A percentile compares a stretch with the other conserved stretches of the same genome.
phyloP scores from a whole-genome alignment of 768 basidiomycete genomes.

The Amyloporia xantha region DNA sequence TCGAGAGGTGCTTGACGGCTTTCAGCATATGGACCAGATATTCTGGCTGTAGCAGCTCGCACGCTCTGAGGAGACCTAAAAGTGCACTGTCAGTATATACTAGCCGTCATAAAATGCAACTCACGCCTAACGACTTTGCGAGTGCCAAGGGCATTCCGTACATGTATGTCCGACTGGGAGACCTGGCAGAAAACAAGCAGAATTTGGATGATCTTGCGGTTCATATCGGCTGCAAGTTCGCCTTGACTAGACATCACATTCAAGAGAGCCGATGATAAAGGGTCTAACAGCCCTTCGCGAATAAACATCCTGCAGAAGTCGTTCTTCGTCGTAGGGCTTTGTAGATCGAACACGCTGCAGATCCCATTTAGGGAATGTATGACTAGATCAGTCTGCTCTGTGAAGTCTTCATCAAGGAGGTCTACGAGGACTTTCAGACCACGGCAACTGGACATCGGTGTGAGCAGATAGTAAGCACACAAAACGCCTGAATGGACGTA shows the following conservation, averaged over 20 bases:
- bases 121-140: conserved; percentile 84
- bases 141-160: conserved; percentile 87
- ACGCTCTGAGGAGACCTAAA: conserved; percentile 79
- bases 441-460: conserved; percentile 58
- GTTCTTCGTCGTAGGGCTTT: conserved; percentile 94
- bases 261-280: conserved; percentile 81
- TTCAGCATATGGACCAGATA: conserved; percentile 86
- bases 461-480: neutral
- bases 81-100: conserved; percentile 1
- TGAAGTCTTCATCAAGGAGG: conserved; percentile 93
- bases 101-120: conserved; percentile 25
- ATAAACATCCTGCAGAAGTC: conserved; percentile 99
- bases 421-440: conserved; percentile 93
- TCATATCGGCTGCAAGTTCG: conserved; percentile 62
- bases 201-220: conserved; percentile 86
- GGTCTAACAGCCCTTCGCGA: conserved; percentile 89
- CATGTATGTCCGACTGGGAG: conserved; percentile 91
- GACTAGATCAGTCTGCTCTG: conserved; percentile 84
- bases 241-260: conserved; percentile 79
- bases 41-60: conserved; percentile 81
- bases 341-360: conserved; percentile 90
- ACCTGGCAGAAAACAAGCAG: conserved; percentile 90
- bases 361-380: conserved; percentile 93
- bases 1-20: conserved; percentile 93
- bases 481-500: conserved; percentile 35